Percentiles rank a stretch among this genome's conserved stretches.
Conservation (phyloP, 139 green algal species). For the Chlorella sp. region DNA sequence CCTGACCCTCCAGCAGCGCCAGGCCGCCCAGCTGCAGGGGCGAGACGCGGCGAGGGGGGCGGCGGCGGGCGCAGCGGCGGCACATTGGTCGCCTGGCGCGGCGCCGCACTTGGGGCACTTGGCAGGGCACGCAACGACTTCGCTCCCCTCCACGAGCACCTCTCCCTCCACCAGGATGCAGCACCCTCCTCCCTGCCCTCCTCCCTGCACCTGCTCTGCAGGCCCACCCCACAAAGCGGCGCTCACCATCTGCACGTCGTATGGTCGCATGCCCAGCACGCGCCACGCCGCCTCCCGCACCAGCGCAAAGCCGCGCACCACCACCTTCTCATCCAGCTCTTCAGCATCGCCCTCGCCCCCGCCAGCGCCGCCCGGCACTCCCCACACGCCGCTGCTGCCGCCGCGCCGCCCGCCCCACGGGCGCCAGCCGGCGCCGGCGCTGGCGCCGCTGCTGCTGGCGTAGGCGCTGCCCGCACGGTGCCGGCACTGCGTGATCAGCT, state of each 20-base stretch:
- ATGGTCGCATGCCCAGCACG: conserved; percentile 91
- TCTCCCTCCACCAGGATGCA: no score
- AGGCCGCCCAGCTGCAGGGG: conserved; percentile 84
- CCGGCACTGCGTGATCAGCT: conserved; percentile 53
- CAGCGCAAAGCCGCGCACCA: conserved; percentile 90
- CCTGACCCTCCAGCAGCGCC: conserved; percentile 85
- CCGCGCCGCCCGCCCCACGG: conserved; percentile 5
- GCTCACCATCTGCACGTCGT: conserved; percentile 87
- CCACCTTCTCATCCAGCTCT: conserved; percentile 57
- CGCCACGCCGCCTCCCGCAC: conserved; percentile 86
- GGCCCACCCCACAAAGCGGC: no score
- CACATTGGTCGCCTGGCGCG: no score
- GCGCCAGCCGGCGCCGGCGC: background rate
- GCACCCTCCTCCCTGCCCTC: no score
- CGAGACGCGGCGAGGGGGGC: background rate
- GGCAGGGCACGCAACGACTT: no score
- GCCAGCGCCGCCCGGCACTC: conserved; percentile 9
- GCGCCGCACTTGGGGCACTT: no score
- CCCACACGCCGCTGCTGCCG: background rate
- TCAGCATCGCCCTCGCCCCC: no score
- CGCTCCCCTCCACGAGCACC: no score
- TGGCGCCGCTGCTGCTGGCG: conserved; percentile 1
- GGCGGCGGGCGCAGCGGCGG: no score
- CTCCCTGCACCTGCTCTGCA: no score
- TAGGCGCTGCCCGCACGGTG: background rate